Percentiles rank a stretch among this genome's conserved stretches.
Evolutionary conservation across 257 asterid genomes (phyloP).

Genomic region (Fraxinus quadrangulata): DNA sequence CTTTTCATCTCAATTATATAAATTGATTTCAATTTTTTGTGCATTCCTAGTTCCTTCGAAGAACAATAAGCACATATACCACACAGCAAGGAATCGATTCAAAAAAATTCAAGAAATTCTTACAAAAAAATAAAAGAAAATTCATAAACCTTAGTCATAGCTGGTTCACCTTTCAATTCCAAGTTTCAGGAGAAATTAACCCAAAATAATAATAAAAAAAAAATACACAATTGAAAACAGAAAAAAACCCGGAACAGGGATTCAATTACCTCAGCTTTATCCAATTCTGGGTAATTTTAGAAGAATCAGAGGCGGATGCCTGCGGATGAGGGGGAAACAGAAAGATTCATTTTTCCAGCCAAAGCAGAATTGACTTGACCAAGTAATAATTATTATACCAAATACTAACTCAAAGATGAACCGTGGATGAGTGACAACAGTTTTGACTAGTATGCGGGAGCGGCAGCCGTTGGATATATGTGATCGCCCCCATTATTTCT

Average conservation of each 20-base stretch:
- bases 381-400: slow-evolving; percentile 26
- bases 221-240: neutral
- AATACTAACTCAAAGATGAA: neutral
- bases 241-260: neutral
- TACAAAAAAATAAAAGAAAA: neutral
- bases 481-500: neutral
- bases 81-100: neutral
- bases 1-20: neutral
- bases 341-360: slow-evolving; percentile 12
- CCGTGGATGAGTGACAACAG: neutral
- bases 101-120: neutral
- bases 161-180: neutral
- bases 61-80: neutral
- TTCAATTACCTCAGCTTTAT: neutral
- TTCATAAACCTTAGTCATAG: neutral
- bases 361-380: slow-evolving; percentile 47
- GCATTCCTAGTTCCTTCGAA: neutral
- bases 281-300: neutral
- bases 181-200: neutral
- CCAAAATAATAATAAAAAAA: neutral
- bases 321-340: slow-evolving; percentile 5
- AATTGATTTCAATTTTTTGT: neutral
- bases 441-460: neutral
- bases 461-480: neutral
- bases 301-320: slow-evolving; percentile 7